Evolutionary conservation across 768 basidiomycete species (phyloP), one percentile per base, ranked within the genome.

Genomic region (Tricholoma saponaceum): DNA sequence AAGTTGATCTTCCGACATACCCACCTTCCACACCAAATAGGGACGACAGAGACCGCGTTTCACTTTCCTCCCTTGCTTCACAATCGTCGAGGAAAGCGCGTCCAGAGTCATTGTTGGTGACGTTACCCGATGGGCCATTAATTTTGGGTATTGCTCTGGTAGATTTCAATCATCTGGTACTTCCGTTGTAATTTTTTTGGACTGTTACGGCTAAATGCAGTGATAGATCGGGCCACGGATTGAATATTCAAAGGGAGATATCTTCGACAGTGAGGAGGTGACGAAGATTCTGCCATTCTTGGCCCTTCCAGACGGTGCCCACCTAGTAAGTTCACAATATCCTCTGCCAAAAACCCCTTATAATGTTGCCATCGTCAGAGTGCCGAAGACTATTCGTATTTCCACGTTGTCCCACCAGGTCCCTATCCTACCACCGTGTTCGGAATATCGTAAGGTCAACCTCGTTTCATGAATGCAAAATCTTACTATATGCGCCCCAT

Each of bases 261-360:
- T 96, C 28, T 87, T 90, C 61, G 81, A 90, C 33, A 87, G 98
- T 67, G 90, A 93, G 59, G 92, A 95, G 67, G 79, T 98, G 26
- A 76, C 78, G 32, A 90, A 87, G 69, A 85, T 93, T 32, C 77
- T 99, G 28, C 97, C 97, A 0, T 98, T 99, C 74, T 80, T 99
- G 12, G 97, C 97, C 0, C 80, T 99, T 25, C 97, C 97, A 1
- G 97, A 99, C 66, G 97, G 97, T 16, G 97, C 97, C 9, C 97
- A 99, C 74, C 70, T 97, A 63, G 93, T 95, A 64, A 60, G 87
- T 74, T 37, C 33, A 25, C 13, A 60, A 47, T 16, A 14, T 49
- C 8, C 61, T 44, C 16, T 32, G 44, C n/a, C n/a, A 33, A 59
- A 22, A 52, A 30, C 28, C 26, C 44, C 32, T 54, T 23, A 39